phyloP scores from a whole-genome alignment of 805 yeast genomes.

The Spathaspora passalidarum region DNA sequence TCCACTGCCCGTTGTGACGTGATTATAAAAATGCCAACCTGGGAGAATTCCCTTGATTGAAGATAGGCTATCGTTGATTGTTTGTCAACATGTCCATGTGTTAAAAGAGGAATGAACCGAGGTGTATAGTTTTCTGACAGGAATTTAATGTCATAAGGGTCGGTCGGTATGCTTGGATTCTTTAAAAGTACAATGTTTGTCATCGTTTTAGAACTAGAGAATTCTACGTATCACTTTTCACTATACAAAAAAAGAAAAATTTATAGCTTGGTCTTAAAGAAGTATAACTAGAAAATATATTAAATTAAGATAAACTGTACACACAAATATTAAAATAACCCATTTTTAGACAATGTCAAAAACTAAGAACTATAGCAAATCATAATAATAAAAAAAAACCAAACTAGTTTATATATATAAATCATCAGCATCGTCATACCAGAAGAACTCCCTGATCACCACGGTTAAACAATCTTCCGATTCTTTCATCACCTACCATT shows the following conservation, averaged over 20 bases:
- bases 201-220: not conserved
- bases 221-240: too few species aligned
- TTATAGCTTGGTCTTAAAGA: too few species aligned
- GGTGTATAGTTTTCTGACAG: slow-evolving; percentile 36
- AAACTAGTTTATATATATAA: not conserved
- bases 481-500: slow-evolving; percentile 43
- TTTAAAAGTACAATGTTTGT: slow-evolving; percentile 54
- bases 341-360: not conserved
- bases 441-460: not conserved
- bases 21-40: slow-evolving; percentile 57
- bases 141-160: slow-evolving; percentile 57
- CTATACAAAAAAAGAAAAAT: too few species aligned
- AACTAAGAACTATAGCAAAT: not conserved
- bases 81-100: slow-evolving; percentile 57
- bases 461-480: slow-evolving; percentile 32
- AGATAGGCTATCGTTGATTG: slow-evolving; percentile 44
- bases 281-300: not conserved
- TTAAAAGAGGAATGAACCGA: slow-evolving; percentile 68
- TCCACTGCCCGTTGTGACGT: slow-evolving; percentile 94
- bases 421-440: too few species aligned
- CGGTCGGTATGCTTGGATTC: slow-evolving; percentile 66
- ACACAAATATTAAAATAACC: not conserved
- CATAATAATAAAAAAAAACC: not conserved
- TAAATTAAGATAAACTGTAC: not conserved
- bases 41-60: slow-evolving; percentile 35